A percentile compares a stretch with the other conserved stretches of the same genome.
These are phyloP conservation scores for Prunella vulgaris DNA, from an alignment of 257 asterid genomes.

Conservation along the genomic window DNA sequence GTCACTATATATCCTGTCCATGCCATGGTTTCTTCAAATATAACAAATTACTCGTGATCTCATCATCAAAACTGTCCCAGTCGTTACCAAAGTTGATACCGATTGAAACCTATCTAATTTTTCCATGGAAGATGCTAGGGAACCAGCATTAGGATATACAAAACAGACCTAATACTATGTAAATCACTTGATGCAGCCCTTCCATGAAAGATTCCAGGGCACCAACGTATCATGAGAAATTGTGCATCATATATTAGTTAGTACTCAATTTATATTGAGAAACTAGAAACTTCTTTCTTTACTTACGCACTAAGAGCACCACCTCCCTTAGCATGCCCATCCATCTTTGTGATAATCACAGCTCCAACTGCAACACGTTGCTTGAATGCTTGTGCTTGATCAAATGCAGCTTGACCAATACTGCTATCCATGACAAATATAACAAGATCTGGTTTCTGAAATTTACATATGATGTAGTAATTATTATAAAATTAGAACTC, in stretches of 20 bases:
- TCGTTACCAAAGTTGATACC: too few relatives aligned
- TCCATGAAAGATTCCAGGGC: background rate
- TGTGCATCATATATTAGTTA: background rate
- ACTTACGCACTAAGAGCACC: constrained; percentile 99
- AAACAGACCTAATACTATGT: too few relatives aligned
- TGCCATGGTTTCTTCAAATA: too few relatives aligned
- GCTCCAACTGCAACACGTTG: constrained; percentile 99
- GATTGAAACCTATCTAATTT: too few relatives aligned
- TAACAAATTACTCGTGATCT: too few relatives aligned
- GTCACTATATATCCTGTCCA: background rate
- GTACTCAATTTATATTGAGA: background rate
- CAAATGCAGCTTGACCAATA: constrained; percentile 98
- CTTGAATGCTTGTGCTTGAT: constrained; percentile 98
- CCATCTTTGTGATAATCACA: constrained; percentile 96
- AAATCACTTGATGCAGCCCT: background rate
- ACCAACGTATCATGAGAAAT: background rate
- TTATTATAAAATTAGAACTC: background rate
- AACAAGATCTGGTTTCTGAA: constrained; percentile 96
- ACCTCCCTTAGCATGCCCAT: constrained; percentile 99
- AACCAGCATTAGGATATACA: background rate
- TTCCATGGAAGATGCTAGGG: background rate
- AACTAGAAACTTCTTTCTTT: background rate
- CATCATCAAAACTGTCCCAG: too few relatives aligned
- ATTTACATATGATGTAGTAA: constrained; percentile 14
- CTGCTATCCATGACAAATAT: constrained; percentile 99